Evolutionary conservation across 176 grass and related monocot species (phyloP).

Genomic region (Coix lacrymajobi): DNA sequence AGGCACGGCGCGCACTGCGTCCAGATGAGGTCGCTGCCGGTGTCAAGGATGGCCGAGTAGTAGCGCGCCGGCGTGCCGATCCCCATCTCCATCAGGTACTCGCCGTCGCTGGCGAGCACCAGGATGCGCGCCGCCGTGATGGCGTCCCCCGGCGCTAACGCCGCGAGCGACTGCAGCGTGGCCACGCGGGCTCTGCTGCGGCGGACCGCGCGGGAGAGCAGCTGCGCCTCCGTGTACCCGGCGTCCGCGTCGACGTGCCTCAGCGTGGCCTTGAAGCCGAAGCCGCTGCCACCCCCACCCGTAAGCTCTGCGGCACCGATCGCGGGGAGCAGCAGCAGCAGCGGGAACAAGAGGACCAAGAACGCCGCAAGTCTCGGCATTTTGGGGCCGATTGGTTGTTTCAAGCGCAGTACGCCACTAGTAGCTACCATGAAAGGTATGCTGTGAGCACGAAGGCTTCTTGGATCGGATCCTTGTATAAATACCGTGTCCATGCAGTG

Average conservation of each 20-base stretch:
- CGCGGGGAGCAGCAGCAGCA: neutral
- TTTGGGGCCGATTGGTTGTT: neutral
- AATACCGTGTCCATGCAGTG: conserved; percentile 16
- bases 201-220: conserved; percentile 40
- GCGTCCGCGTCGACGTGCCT: conserved; percentile 35
- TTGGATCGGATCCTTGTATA: neutral
- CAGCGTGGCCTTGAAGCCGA: conserved; percentile 50
- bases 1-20: conserved; percentile 71
- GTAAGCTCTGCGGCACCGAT: neutral
- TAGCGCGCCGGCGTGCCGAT: conserved; percentile 64
- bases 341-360: conserved; percentile 15
- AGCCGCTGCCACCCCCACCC: neutral
- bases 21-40: conserved; percentile 61
- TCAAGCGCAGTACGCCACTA: conserved; percentile 2
- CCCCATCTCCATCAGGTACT: conserved; percentile 68
- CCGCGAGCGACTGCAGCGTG: conserved; percentile 45
- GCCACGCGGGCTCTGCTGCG: conserved; percentile 48
- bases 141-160: conserved; percentile 2
- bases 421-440: conserved; percentile 16
- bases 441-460: conserved; percentile 31
- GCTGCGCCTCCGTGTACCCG: conserved; percentile 29
- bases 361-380: neutral
- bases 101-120: conserved; percentile 44
- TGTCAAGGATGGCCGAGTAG: conserved; percentile 56
- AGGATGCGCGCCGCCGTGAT: conserved; percentile 31